Percentiles rank a stretch among this genome's conserved stretches.
These are phyloP conservation scores for Neurospora sp. DNA, from an alignment of 495 filamentous ascomycete genomes.

Conservation along the genomic window DNA sequence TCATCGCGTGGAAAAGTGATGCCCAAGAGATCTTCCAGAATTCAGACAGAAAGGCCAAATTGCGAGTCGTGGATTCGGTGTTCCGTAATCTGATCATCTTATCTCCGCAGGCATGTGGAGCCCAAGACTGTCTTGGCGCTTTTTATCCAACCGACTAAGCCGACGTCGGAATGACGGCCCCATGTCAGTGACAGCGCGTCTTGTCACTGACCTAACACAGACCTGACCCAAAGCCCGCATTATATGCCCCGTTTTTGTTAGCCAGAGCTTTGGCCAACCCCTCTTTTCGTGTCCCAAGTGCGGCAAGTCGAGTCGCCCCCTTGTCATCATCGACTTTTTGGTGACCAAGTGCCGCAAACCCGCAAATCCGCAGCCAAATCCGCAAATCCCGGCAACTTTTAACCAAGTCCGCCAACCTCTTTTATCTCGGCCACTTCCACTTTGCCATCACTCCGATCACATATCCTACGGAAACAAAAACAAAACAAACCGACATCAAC, in stretches of 20 bases:
- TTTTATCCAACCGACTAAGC: slow-evolving; percentile 5
- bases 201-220: slow-evolving; percentile 6
- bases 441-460: background rate
- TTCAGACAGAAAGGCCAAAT: background rate
- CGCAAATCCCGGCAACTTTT: slow-evolving; percentile 15
- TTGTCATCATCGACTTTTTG: slow-evolving; percentile 16
- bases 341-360: slow-evolving; percentile 18
- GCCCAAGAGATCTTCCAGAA: background rate
- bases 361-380: background rate
- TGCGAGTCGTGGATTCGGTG: background rate
- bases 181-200: background rate
- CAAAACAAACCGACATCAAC: background rate
- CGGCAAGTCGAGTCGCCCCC: slow-evolving; percentile 22
- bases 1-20: background rate
- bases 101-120: slow-evolving; percentile 20
- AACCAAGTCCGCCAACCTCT: slow-evolving; percentile 5
- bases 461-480: background rate
- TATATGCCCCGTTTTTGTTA: slow-evolving; percentile 10
- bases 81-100: slow-evolving; percentile 28
- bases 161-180: slow-evolving; percentile 24
- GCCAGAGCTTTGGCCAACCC: slow-evolving; percentile 8
- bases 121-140: background rate
- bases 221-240: no score
- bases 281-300: background rate
- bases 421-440: background rate